Evolutionary conservation across 2,329 filamentous ascomycete species (phyloP).

Genomic region (Phaeophleospora eucalypticola): DNA sequence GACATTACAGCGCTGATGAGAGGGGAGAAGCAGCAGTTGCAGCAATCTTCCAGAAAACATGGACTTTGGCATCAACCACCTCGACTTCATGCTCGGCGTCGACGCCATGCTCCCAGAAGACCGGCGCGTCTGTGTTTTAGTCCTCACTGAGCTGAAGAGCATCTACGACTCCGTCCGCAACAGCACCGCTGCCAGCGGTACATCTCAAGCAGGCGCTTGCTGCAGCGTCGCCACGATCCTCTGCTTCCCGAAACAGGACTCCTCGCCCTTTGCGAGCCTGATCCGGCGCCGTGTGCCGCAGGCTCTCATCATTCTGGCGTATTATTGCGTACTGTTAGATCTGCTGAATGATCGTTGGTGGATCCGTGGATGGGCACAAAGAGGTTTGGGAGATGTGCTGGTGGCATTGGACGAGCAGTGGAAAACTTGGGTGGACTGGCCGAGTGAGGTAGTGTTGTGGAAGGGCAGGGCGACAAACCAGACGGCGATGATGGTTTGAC

Average conservation of each 20-base stretch:
- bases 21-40: slow-evolving; percentile 7
- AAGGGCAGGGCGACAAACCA: slow-evolving; percentile 94
- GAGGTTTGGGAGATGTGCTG: slow-evolving; percentile 26
- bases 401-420: slow-evolving; percentile 23
- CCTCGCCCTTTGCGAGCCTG: slow-evolving; percentile 22
- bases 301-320: slow-evolving; percentile 28
- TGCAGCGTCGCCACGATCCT: slow-evolving; percentile 27
- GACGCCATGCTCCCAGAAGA: slow-evolving; percentile 29
- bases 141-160: slow-evolving; percentile 27
- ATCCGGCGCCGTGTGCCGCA: slow-evolving; percentile 27
- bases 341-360: slow-evolving; percentile 29
- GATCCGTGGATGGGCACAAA: slow-evolving; percentile 24
- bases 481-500: slow-evolving; percentile 95
- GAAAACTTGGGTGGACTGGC: slow-evolving; percentile 32
- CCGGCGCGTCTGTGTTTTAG: slow-evolving; percentile 21
- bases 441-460: slow-evolving; percentile 24
- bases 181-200: neutral
- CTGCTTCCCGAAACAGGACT: slow-evolving; percentile 30
- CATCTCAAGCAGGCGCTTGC: slow-evolving; percentile 10
- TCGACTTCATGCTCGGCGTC: slow-evolving; percentile 31
- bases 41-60: slow-evolving; percentile 27
- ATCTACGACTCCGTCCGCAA: slow-evolving; percentile 21
- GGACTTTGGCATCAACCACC: slow-evolving; percentile 29
- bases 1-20: slow-evolving; percentile 1
- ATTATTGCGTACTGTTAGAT: slow-evolving; percentile 30